A percentile compares a stretch with the other conserved stretches of the same genome.
These are phyloP conservation scores for Chondrus crispus DNA, from an alignment of 23 red algal genomes.

Conservation along the genomic window DNA sequence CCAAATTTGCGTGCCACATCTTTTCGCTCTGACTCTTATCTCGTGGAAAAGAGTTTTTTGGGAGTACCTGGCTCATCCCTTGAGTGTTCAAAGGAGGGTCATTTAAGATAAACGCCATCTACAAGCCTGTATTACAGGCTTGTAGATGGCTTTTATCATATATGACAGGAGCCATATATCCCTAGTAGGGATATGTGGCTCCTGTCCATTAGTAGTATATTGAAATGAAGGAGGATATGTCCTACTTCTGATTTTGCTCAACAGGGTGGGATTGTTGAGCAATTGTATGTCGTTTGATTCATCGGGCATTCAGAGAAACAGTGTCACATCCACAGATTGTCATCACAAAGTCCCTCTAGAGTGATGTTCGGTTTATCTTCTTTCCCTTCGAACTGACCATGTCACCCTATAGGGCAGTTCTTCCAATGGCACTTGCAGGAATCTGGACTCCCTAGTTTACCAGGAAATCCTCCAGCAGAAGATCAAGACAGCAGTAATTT, in stretches of 20 bases:
- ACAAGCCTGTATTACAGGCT: background rate
- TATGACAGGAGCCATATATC: no score
- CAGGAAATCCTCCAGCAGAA: background rate
- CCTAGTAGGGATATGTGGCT: background rate
- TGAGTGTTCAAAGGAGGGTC: background rate
- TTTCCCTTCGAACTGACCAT: background rate
- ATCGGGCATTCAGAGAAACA: background rate
- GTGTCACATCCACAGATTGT: slow-evolving; percentile 4
- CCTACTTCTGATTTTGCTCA: background rate
- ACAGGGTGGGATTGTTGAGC: background rate
- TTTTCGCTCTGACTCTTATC: background rate
- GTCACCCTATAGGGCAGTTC: slow-evolving; percentile 10
- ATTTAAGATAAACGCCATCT: background rate
- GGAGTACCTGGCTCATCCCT: no score
- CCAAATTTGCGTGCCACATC: background rate
- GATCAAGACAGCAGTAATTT: background rate
- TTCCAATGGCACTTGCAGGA: slow-evolving; percentile 11
- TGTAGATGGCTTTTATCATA: no score
- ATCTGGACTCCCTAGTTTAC: background rate
- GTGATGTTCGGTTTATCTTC: background rate
- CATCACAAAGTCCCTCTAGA: background rate
- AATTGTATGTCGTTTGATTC: background rate
- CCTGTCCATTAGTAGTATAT: background rate
- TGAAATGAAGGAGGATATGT: background rate
- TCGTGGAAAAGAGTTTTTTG: background rate